A percentile compares a stretch with the other conserved stretches of the same genome.
Conservation (phyloP, 1,139 yeast genomes). For the Nakaseomyces nivariensis region DNA sequence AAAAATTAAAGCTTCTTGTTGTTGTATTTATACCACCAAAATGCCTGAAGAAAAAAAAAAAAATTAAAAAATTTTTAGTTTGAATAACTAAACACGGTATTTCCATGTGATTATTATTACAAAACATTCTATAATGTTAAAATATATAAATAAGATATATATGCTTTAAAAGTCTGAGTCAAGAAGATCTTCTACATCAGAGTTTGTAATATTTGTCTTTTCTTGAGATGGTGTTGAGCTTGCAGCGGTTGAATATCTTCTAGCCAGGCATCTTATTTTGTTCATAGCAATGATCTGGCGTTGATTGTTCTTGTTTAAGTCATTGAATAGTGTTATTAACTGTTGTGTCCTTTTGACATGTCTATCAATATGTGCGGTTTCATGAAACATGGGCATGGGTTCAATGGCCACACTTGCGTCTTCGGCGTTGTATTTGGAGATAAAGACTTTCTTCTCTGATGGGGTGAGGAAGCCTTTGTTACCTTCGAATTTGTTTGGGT, state of each 20-base stretch:
- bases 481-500: constrained; percentile 5
- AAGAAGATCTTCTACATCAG: constrained; percentile 2
- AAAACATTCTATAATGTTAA: no score
- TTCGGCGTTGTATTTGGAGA: constrained; percentile 16
- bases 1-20: neutral
- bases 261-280: constrained; percentile 19
- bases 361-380: constrained; percentile 8
- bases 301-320: constrained; percentile 10
- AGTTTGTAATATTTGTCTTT: neutral
- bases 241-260: constrained; percentile 5
- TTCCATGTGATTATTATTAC: neutral
- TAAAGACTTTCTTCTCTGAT: constrained; percentile 8
- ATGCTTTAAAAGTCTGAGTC: constrained; percentile 1
- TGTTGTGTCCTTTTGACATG: constrained; percentile 14
- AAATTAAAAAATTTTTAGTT: neutral
- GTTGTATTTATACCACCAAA: neutral
- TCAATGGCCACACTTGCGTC: constrained; percentile 17
- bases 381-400: constrained; percentile 15
- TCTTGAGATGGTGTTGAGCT: neutral
- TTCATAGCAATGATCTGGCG: constrained; percentile 22
- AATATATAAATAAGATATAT: no score
- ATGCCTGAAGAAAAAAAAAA: neutral
- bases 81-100: neutral
- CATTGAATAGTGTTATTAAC: constrained; percentile 13
- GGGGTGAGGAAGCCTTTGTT: neutral